These are phyloP conservation scores for Rhizoclosmatium globosum DNA, from an alignment of 192 early-diverging fungal genomes.

Conservation along the genomic window DNA sequence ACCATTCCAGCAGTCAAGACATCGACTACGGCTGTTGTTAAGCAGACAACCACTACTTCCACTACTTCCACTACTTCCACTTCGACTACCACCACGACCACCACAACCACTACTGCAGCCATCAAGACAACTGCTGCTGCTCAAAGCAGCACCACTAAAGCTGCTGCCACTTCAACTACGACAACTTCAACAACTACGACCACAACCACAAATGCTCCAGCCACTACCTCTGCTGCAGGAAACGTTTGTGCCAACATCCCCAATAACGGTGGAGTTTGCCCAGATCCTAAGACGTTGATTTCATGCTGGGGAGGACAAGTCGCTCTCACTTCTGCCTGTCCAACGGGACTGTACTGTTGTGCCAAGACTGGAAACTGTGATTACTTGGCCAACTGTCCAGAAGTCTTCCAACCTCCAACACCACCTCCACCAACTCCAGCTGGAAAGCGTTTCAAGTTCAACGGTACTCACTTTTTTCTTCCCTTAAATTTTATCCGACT, in stretches of 20 bases:
- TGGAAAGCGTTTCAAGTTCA: not conserved
- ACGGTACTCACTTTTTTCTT: not conserved
- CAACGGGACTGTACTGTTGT: not conserved
- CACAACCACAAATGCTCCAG: not conserved
- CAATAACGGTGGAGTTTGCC: not conserved
- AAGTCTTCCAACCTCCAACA: not conserved
- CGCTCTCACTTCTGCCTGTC: not conserved
- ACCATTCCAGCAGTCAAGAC: no score
- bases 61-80: not conserved
- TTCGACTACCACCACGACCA: conserved; percentile 1
- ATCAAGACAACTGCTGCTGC: not conserved
- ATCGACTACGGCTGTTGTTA: no score
- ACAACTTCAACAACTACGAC: not conserved
- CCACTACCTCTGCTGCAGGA: not conserved
- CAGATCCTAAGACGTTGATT: not conserved
- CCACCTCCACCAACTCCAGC: not conserved
- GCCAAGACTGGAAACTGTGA: not conserved
- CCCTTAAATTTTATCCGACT: no score
- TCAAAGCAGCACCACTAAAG: not conserved
- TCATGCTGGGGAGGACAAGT: not conserved
- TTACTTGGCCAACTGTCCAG: not conserved
- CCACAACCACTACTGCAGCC: conserved; percentile 1
- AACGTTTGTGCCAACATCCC: not conserved
- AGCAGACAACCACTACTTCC: not conserved
- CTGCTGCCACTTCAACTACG: not conserved